These are phyloP conservation scores for Artemisia tridentata DNA, from an alignment of 129 eudicot genomes.

Conservation along the genomic window DNA sequence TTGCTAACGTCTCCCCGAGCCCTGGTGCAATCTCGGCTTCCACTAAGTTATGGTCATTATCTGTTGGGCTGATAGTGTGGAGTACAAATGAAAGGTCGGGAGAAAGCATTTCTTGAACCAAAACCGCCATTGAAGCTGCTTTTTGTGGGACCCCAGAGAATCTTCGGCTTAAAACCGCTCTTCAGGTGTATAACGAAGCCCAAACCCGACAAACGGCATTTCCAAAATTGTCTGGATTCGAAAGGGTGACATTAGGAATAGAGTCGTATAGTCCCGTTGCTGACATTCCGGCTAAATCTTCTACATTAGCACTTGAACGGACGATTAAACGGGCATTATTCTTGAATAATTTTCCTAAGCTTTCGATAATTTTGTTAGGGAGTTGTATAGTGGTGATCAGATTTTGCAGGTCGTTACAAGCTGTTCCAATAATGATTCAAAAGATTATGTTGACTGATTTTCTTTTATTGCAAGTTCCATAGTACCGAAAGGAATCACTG, in stretches of 20 bases:
- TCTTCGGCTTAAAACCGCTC: slow-evolving; percentile 90
- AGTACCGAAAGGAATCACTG: slow-evolving; percentile 80
- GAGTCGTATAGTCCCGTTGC: slow-evolving; percentile 97
- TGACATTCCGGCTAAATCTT: slow-evolving; percentile 98
- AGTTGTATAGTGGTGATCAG: slow-evolving; percentile 53
- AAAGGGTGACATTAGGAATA: slow-evolving; percentile 79
- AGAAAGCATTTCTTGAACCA: slow-evolving; percentile 90
- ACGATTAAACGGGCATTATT: slow-evolving; percentile 58
- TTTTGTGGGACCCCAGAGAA: slow-evolving; percentile 77
- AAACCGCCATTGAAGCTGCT: slow-evolving; percentile 71
- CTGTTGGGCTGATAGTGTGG: slow-evolving; percentile 85
- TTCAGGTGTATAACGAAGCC: slow-evolving; percentile 89
- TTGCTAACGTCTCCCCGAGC: slow-evolving; percentile 82
- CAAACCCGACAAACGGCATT: slow-evolving; percentile 73
- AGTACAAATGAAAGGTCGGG: slow-evolving; percentile 86
- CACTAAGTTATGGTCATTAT: slow-evolving; percentile 48
- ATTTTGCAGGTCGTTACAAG: slow-evolving; percentile 52
- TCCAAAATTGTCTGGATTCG: slow-evolving; percentile 62
- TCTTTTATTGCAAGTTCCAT: slow-evolving; percentile 71
- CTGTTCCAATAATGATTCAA: slow-evolving; percentile 47
- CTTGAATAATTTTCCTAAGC: slow-evolving; percentile 46
- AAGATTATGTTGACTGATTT: slow-evolving; percentile 46
- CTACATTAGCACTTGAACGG: slow-evolving; percentile 94
- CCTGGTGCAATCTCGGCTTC: slow-evolving; percentile 94
- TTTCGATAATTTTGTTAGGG: slow-evolving; percentile 42